Base-by-base conservation (phyloP, 441 rosid genomes). In the Daphne laureola region DNA sequence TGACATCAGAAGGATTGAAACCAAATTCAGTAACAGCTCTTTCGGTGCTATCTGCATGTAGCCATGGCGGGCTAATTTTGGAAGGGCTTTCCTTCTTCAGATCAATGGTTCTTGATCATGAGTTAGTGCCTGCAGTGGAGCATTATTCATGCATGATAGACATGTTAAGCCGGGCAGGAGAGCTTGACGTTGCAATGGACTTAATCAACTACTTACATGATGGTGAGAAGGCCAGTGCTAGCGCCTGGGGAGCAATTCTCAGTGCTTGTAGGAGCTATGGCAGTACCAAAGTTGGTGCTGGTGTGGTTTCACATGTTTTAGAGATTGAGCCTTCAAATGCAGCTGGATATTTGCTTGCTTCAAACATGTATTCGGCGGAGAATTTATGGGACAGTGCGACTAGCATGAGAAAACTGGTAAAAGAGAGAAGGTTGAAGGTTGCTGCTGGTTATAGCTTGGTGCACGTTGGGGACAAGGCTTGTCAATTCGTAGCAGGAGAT, bases 141-240 rank as follows among this genome's bases (percentile, higher is more conserved):
- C 90, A 80, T 57, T 76, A 73, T 61, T 71, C 90, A 1, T 78
- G 87, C 52, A 44, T 71, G 42, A 68, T 77, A 1, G 84, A 80
- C 75, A 71, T 80, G 83, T 71, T 83, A 25, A 61, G 78, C 51
- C 73, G 86, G 43, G 77, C 80, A n/a, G 89, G 89, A 58, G 67
- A 67, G 70, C 53, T 75, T 11, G 64, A 73, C 21, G 63, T n/a
- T 0, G 83, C 83, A 0, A 42, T 71, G 54, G 78, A 68, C 51
- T 49, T 82, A 66, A 60, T 79, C 40, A 64, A 63, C 35, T 62
- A 63, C 46, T 65, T 79, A 61, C 83, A 83, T 3, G 50, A 57
- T 16, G 59, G 49, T 36, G 8, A 73, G 12, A 70, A 73, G 42
- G 51, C 66, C 3, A 64, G 78, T 35, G 73, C 75, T 53, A 72